phyloP scores from a whole-genome alignment of 2,329 filamentous ascomycete genomes.

The Neocucurbitaria cava region DNA sequence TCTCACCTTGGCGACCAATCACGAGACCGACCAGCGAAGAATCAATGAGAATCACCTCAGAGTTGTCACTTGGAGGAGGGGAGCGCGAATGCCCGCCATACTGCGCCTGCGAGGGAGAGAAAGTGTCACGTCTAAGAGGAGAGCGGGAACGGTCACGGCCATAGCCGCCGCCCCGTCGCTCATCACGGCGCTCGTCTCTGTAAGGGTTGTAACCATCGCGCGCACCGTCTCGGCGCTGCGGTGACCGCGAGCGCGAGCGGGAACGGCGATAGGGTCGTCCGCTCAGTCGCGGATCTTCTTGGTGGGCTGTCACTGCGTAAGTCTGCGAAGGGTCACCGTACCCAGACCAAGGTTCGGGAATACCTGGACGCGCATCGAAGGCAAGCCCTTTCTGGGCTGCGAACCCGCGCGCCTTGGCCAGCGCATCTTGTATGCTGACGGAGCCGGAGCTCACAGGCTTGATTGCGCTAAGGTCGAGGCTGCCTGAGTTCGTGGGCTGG shows the following conservation, averaged over 20 bases:
- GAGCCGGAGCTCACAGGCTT: conserved; percentile 81
- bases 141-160: conserved; percentile 78
- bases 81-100: conserved; percentile 62
- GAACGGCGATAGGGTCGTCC: conserved; percentile 69
- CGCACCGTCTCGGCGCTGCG: conserved; percentile 70
- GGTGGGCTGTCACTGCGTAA: conserved; percentile 47
- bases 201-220: conserved; percentile 83
- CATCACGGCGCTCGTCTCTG: conserved; percentile 81
- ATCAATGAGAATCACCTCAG: conserved; percentile 85
- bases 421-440: conserved; percentile 82
- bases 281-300: conserved; percentile 58
- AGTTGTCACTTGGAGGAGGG: conserved; percentile 71
- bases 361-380: conserved; percentile 53
- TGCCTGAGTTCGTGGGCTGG: conserved; percentile 75
- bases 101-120: conserved; percentile 64
- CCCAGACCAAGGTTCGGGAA: conserved; percentile 53
- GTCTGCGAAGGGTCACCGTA: conserved; percentile 35
- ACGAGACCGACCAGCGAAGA: conserved; percentile 87
- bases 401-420: conserved; percentile 83
- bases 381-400: conserved; percentile 78
- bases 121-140: conserved; percentile 64
- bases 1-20: conserved; percentile 90
- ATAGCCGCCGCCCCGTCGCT: conserved; percentile 64
- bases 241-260: conserved; percentile 69
- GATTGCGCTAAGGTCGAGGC: conserved; percentile 79